Conservation (phyloP, 1,284 basidiomycete species). For the Ustilago cynodontis region DNA sequence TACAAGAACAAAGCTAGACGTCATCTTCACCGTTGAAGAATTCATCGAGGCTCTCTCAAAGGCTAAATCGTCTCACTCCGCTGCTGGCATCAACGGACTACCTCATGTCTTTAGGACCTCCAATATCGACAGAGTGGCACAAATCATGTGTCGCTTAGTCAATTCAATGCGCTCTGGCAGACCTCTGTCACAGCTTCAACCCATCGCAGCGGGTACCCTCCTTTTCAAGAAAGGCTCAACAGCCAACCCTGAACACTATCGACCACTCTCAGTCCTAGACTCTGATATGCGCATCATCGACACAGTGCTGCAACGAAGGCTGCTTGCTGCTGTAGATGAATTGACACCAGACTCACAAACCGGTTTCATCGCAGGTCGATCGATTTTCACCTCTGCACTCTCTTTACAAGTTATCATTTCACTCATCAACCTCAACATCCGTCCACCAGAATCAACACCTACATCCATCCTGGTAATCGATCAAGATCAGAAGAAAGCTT, state of each 20-base stretch:
- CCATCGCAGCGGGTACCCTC: neutral
- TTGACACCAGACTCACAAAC: neutral
- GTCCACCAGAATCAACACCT: too few species aligned
- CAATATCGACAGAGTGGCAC: neutral
- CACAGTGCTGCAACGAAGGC: neutral
- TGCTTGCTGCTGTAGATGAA: neutral
- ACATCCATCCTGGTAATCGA: neutral
- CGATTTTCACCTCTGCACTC: neutral
- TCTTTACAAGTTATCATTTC: neutral
- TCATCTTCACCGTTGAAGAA: neutral
- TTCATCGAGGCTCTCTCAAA: neutral
- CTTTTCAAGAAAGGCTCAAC: neutral
- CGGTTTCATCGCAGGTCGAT: neutral
- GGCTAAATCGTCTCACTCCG: neutral
- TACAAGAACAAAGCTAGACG: too few species aligned
- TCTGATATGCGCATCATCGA: neutral
- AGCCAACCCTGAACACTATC: neutral
- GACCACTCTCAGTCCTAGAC: neutral
- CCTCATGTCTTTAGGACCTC: neutral
- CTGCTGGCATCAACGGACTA: neutral
- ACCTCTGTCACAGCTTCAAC: neutral
- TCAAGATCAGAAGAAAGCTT: neutral
- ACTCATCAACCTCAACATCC: neutral
- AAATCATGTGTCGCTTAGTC: neutral
- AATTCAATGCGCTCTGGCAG: neutral